Evolutionary conservation across 768 basidiomycete genomes (phyloP).

Genomic region (Rhodosporidiobolus odoratus): DNA sequence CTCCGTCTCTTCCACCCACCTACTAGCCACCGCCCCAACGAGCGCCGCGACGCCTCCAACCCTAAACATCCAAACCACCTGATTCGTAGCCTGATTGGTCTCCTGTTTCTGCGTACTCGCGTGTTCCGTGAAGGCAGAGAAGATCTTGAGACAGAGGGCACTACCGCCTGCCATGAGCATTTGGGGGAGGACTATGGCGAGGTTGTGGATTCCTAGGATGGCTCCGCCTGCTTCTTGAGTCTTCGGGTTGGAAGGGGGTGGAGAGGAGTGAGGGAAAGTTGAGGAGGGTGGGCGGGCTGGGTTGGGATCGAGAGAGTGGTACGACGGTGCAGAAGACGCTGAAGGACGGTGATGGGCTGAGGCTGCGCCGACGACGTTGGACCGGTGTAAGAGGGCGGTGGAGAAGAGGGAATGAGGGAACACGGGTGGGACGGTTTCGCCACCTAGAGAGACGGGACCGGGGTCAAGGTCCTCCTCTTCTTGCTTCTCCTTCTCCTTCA

Average conservation of each 20-base stretch:
- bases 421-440: not conserved
- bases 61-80: slow-evolving; percentile 48
- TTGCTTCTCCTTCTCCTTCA: too few relatives aligned
- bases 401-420: not conserved
- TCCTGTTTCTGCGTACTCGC: not conserved
- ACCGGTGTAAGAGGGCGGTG: not conserved
- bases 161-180: slow-evolving; percentile 2
- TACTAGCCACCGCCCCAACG: slow-evolving; percentile 22
- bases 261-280: not conserved
- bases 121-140: not conserved
- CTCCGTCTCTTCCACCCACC: not conserved
- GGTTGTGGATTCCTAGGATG: slow-evolving; percentile 41
- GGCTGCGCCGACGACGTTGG: not conserved
- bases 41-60: slow-evolving; percentile 49
- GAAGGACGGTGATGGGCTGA: too few relatives aligned
- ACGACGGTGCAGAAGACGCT: too few relatives aligned
- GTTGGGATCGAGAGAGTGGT: too few relatives aligned
- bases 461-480: too few relatives aligned
- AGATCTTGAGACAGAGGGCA: not conserved
- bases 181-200: slow-evolving; percentile 2
- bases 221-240: slow-evolving; percentile 37
- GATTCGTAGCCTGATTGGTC: slow-evolving; percentile 37
- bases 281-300: too few relatives aligned
- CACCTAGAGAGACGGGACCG: too few relatives aligned
- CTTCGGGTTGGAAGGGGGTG: slow-evolving; percentile 40